These are phyloP conservation scores for Hypseocharis bilobata DNA, from an alignment of 441 rosid genomes.

Conservation along the genomic window DNA sequence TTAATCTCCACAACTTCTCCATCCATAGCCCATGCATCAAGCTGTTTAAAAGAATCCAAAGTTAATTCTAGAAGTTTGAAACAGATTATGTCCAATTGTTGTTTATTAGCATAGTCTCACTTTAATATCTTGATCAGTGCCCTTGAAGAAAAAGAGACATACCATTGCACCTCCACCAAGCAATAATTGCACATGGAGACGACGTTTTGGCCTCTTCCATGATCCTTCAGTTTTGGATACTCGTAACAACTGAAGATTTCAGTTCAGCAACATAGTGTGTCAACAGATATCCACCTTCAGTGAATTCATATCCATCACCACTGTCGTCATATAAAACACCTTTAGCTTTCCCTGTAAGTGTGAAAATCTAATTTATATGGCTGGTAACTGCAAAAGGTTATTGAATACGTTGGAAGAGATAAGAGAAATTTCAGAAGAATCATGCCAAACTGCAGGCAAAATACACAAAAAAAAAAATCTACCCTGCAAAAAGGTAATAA, in stretches of 20 bases:
- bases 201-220: slow-evolving; percentile 88
- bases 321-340: slow-evolving; percentile 80
- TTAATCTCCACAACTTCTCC: slow-evolving; percentile 63
- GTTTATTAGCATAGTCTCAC: not conserved
- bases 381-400: not conserved
- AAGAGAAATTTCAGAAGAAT: not conserved
- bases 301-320: slow-evolving; percentile 83
- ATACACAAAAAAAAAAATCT: not conserved
- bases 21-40: slow-evolving; percentile 79
- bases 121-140: not conserved
- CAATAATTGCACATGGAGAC: slow-evolving; percentile 54
- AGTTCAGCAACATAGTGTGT: slow-evolving; percentile 62
- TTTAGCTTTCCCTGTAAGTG: slow-evolving; percentile 54
- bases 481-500: not conserved
- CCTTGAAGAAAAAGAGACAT: slow-evolving; percentile 17
- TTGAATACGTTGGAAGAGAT: not conserved
- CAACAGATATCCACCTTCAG: slow-evolving; percentile 50
- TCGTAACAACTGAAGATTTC: slow-evolving; percentile 52
- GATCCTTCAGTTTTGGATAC: slow-evolving; percentile 62
- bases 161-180: slow-evolving; percentile 86
- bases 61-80: slow-evolving; percentile 9
- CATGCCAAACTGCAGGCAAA: not conserved
- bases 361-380: slow-evolving; percentile 14
- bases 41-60: slow-evolving; percentile 35
- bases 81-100: not conserved